These are phyloP conservation scores for Dactylellina leptospora DNA, from an alignment of 2,329 filamentous ascomycete species.

Conservation along the genomic window DNA sequence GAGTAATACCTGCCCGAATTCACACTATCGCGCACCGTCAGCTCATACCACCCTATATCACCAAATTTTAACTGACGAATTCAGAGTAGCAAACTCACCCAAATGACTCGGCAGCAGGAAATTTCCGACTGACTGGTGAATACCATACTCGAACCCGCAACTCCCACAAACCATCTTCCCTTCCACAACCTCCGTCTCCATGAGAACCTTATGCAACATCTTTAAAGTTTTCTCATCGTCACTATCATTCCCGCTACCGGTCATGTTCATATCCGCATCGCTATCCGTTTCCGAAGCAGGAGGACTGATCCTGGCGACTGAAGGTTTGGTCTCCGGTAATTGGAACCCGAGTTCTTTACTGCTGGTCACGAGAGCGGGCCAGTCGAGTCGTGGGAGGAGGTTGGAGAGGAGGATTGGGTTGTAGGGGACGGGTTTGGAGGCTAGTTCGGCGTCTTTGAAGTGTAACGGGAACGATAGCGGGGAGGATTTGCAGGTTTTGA, in stretches of 20 bases:
- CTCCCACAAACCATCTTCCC: slow-evolving; percentile 89
- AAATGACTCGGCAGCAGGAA: slow-evolving; percentile 93
- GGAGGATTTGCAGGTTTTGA: slow-evolving; percentile 89
- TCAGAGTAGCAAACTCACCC: slow-evolving; percentile 60
- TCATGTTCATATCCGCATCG: slow-evolving; percentile 75
- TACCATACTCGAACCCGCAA: slow-evolving; percentile 91
- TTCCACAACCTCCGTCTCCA: slow-evolving; percentile 89
- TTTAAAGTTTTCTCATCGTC: slow-evolving; percentile 75
- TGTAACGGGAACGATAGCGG: slow-evolving; percentile 86
- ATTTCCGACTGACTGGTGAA: slow-evolving; percentile 96
- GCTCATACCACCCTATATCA: neutral
- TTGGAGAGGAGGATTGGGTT: slow-evolving; percentile 84
- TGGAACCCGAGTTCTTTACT: slow-evolving; percentile 66
- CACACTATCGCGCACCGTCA: too few relatives aligned
- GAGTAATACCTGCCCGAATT: too few relatives aligned
- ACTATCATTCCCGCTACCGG: slow-evolving; percentile 62
- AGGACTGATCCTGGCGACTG: neutral
- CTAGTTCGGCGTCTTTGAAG: slow-evolving; percentile 89
- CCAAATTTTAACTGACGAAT: neutral
- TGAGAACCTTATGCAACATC: slow-evolving; percentile 80
- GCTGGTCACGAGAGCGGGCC: slow-evolving; percentile 79
- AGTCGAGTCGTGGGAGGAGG: slow-evolving; percentile 86
- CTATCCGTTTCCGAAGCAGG: slow-evolving; percentile 34
- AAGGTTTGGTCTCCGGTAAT: slow-evolving; percentile 57
- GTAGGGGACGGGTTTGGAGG: slow-evolving; percentile 80